Percentiles rank a stretch among this genome's conserved stretches.
phyloP scores from a whole-genome alignment of 2,329 filamentous ascomycete species.

The Penicillium freii region DNA sequence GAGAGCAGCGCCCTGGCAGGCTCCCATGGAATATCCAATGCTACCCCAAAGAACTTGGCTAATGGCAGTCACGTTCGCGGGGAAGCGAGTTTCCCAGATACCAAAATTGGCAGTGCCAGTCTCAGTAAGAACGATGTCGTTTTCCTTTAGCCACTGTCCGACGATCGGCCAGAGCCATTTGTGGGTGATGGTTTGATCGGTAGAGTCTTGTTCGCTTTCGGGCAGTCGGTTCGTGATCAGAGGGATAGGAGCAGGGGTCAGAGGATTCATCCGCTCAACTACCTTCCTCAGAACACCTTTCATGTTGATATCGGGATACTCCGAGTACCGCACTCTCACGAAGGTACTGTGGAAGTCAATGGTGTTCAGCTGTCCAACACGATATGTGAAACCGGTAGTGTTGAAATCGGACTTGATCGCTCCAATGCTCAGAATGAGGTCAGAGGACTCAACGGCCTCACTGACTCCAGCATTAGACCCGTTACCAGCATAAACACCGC shows the following conservation, averaged over 20 bases:
- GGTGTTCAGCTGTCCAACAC: slow-evolving; percentile 72
- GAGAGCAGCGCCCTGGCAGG: slow-evolving; percentile 67
- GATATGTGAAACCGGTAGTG: slow-evolving; percentile 75
- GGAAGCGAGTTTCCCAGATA: slow-evolving; percentile 81
- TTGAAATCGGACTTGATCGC: slow-evolving; percentile 49
- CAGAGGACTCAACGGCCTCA: slow-evolving; percentile 42
- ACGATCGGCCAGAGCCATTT: slow-evolving; percentile 70
- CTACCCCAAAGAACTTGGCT: slow-evolving; percentile 73
- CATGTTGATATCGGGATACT: slow-evolving; percentile 77
- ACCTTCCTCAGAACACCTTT: slow-evolving; percentile 74
- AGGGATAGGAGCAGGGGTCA: slow-evolving; percentile 56
- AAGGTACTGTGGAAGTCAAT: slow-evolving; percentile 80
- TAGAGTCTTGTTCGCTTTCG: slow-evolving; percentile 31
- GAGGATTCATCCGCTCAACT: slow-evolving; percentile 55
- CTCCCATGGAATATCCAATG: slow-evolving; percentile 64
- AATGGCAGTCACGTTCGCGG: slow-evolving; percentile 71
- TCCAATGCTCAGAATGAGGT: slow-evolving; percentile 45
- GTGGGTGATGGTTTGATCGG: slow-evolving; percentile 48
- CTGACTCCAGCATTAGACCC: slow-evolving; percentile 60
- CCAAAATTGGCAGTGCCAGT: slow-evolving; percentile 88
- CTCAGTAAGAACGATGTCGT: slow-evolving; percentile 80
- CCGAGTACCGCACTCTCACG: slow-evolving; percentile 72
- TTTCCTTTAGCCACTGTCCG: slow-evolving; percentile 66
- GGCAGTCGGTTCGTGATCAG: slow-evolving; percentile 55
- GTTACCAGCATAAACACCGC: slow-evolving; percentile 80